Percentiles rank a stretch among this genome's conserved stretches.
Conservation (phyloP, 208 protist species). For the Leishmania lainsoni region DNA sequence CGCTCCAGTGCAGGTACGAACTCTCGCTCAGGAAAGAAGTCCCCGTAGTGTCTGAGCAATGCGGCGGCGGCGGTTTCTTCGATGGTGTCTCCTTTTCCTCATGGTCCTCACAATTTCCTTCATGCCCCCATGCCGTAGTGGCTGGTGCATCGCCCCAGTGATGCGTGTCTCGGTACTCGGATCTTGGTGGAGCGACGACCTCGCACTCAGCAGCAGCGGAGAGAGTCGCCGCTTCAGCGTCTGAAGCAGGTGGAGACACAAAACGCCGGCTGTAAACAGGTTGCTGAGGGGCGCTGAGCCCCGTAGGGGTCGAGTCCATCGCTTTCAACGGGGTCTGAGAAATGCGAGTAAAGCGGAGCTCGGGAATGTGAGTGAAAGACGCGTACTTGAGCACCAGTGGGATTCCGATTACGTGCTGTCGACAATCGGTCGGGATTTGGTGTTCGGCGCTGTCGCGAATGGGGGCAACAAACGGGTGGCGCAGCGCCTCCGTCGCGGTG, state of each 20-base stretch:
- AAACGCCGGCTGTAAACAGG: background rate
- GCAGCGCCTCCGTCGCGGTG: constrained; percentile 53
- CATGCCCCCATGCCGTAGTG: background rate
- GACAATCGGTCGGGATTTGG: background rate
- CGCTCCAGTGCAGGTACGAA: constrained; percentile 33
- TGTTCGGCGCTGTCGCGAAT: background rate
- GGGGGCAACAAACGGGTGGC: constrained; percentile 60
- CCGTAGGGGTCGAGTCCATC: too few relatives aligned
- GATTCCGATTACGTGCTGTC: constrained; percentile 16
- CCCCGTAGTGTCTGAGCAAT: constrained; percentile 20
- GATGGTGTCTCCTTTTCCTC: constrained; percentile 7
- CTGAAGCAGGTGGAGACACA: background rate
- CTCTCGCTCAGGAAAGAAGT: constrained; percentile 31
- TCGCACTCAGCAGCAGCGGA: background rate
- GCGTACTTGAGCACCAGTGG: constrained; percentile 26
- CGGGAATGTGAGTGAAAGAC: constrained; percentile 16
- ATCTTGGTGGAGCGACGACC: background rate
- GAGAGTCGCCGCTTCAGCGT: background rate
- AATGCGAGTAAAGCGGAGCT: constrained; percentile 27
- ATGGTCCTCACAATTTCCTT: background rate
- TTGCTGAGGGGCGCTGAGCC: background rate
- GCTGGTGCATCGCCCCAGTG: background rate
- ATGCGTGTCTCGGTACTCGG: background rate
- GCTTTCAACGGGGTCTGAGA: constrained; percentile 9
- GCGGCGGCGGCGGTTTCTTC: background rate